A percentile compares a stretch with the other conserved stretches of the same genome.
Conservation (phyloP, 768 basidiomycete genomes). For the Mycena galopus region DNA sequence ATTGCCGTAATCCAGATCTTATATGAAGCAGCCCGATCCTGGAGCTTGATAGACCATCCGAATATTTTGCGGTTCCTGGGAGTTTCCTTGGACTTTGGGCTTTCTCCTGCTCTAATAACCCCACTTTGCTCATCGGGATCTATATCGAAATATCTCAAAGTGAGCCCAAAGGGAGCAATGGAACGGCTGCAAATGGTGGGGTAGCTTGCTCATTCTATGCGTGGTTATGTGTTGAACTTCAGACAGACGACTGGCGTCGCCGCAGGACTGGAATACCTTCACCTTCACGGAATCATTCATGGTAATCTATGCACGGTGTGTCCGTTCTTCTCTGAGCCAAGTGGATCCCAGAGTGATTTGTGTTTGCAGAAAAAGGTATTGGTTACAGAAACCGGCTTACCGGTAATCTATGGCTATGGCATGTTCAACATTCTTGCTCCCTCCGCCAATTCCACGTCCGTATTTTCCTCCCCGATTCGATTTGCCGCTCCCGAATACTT, state of each 20-base stretch:
- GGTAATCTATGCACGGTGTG: constrained; percentile 35
- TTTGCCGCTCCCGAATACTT: no score
- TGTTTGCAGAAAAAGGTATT: constrained; percentile 31
- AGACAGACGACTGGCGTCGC: constrained; percentile 23
- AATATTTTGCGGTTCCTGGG: background rate
- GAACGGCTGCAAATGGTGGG: constrained; percentile 26
- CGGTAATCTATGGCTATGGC: constrained; percentile 31
- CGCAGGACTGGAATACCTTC: constrained; percentile 32
- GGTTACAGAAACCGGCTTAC: background rate
- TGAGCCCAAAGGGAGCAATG: background rate
- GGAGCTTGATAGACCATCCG: background rate
- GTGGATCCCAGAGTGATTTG: background rate
- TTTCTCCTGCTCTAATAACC: constrained; percentile 28
- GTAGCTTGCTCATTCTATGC: background rate
- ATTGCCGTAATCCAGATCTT: background rate
- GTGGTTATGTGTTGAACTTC: background rate
- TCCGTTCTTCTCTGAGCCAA: background rate
- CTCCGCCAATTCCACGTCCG: constrained; percentile 4
- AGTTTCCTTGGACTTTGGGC: background rate
- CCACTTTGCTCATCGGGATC: constrained; percentile 26
- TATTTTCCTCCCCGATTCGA: no score
- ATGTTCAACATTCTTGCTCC: background rate
- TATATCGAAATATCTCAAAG: constrained; percentile 26
- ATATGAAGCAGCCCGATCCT: constrained; percentile 10
- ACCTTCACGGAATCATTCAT: constrained; percentile 31